phyloP scores from a whole-genome alignment of 495 filamentous ascomycete species.

The Penicillium waksmanii region DNA sequence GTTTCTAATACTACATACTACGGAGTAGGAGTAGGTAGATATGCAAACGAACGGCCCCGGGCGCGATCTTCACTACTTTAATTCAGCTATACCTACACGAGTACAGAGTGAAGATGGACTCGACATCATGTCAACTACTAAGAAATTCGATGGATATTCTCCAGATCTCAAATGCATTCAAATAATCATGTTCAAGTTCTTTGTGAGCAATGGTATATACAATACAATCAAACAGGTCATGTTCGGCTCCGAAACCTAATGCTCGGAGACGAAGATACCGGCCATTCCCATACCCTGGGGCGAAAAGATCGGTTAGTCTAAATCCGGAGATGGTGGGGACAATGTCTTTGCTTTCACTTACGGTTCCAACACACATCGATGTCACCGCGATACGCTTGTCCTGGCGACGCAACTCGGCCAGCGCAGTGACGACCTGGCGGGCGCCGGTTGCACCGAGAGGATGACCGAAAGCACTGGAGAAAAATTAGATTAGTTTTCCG shows the following conservation, averaged over 20 bases:
- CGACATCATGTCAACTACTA: too few relatives aligned
- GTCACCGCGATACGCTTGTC: slow-evolving; percentile 82
- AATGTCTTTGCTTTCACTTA: slow-evolving; percentile 31
- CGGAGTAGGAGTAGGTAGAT: too few relatives aligned
- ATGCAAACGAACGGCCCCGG: too few relatives aligned
- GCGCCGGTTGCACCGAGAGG: slow-evolving; percentile 79
- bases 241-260: slow-evolving; percentile 27
- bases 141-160: background rate
- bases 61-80: too few relatives aligned
- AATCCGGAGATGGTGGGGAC: background rate
- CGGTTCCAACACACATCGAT: slow-evolving; percentile 86
- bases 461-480: slow-evolving; percentile 69
- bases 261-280: slow-evolving; percentile 57
- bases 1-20: too few relatives aligned
- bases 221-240: background rate
- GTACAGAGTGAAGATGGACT: too few relatives aligned
- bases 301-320: slow-evolving; percentile 18
- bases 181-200: background rate
- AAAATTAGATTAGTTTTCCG: slow-evolving; percentile 7
- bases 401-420: slow-evolving; percentile 74
- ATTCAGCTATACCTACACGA: too few relatives aligned
- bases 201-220: slow-evolving; percentile 15
- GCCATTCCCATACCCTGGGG: slow-evolving; percentile 60
- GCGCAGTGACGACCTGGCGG: slow-evolving; percentile 80
- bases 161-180: background rate